Conservation (phyloP, 495 filamentous ascomycete genomes). For the Penicillium simplicissimum region DNA sequence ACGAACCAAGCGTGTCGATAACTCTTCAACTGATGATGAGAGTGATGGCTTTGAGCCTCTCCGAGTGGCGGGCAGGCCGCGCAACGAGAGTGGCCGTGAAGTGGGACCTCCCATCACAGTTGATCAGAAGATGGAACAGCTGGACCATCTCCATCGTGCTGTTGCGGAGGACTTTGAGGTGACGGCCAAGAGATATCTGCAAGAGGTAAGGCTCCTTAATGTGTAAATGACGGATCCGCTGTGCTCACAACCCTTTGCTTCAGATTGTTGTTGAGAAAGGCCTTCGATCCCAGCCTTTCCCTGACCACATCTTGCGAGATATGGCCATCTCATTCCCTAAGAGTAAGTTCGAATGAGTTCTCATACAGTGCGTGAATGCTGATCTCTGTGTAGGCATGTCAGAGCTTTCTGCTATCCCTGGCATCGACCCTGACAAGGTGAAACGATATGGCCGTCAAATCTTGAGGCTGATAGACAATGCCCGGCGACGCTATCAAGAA, state of each 20-base stretch:
- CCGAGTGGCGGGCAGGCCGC: constrained; percentile 41
- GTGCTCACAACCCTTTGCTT: constrained; percentile 20
- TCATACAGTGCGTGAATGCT: not conserved
- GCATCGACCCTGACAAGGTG: constrained; percentile 71
- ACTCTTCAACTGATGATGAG: constrained; percentile 47
- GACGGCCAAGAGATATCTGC: constrained; percentile 63
- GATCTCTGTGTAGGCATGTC: constrained; percentile 26
- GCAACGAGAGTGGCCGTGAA: constrained; percentile 36
- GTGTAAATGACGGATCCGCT: not conserved
- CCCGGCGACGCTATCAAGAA: constrained; percentile 57
- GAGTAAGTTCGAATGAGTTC: constrained; percentile 32
- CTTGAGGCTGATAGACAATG: constrained; percentile 60
- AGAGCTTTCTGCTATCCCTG: constrained; percentile 67
- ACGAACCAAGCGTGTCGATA: constrained; percentile 36
- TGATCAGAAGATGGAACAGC: constrained; percentile 61
- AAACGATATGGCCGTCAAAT: constrained; percentile 67
- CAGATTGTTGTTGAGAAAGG: constrained; percentile 62
- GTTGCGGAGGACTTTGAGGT: constrained; percentile 67
- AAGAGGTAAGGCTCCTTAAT: constrained; percentile 45
- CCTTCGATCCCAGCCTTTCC: constrained; percentile 69
- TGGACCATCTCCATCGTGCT: constrained; percentile 60
- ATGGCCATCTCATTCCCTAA: constrained; percentile 81
- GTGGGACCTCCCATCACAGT: constrained; percentile 72
- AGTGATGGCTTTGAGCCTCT: constrained; percentile 66
- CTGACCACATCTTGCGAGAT: constrained; percentile 73